Evolutionary conservation across 257 asterid genomes (phyloP), one percentile per base, ranked within the genome.

Genomic region (Jasminum sambac): DNA sequence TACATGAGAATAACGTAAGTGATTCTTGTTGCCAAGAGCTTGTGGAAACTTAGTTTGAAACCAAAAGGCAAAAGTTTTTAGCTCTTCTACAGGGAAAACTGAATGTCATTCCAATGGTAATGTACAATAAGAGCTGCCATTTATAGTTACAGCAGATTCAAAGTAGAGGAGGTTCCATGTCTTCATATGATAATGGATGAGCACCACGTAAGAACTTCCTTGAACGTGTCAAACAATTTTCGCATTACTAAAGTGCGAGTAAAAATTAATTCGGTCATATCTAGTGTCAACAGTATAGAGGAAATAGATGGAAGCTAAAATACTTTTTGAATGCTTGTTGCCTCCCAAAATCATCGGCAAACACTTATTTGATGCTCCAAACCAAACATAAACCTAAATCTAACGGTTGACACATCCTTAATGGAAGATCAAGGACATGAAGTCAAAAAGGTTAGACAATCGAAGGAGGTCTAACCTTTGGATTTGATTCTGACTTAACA

Each of bases 401-500:
- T 24, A 2, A 55, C 30, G 8, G 21, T 55, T 63, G 3, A 16
- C 44, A 71, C 16, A 34, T 37, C 14, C 25, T 52, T 42, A 36
- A 11, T 39, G 50, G 44, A 37, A 60, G 42, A 77, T 30, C 74
- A 60, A 55, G 66, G 58, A 50, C 16, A 41, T n/a, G 39, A 8
- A 19, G 71, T 48, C 11, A 61, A 50, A 37, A 48, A 36, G 11
- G 66, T 44, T 37, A 48, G 66, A 64, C 58, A 63, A 38, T 43
- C 16, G 73, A 58, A 43, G 62, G 61, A 73, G 66, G 44, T 65
- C 78, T 38, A 67, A 89, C 96, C 90, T 88, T 89, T 55, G 98
- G 96, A 38, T 80, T 89, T 2, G 96, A 77, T 70, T 92, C 98
- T 65, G 86, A 25, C 80, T 92, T 92, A 71, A 81, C 79, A 74